Evolutionary conservation across 2,329 filamentous ascomycete species (phyloP).

Genomic region (Shiraia bambusicola): DNA sequence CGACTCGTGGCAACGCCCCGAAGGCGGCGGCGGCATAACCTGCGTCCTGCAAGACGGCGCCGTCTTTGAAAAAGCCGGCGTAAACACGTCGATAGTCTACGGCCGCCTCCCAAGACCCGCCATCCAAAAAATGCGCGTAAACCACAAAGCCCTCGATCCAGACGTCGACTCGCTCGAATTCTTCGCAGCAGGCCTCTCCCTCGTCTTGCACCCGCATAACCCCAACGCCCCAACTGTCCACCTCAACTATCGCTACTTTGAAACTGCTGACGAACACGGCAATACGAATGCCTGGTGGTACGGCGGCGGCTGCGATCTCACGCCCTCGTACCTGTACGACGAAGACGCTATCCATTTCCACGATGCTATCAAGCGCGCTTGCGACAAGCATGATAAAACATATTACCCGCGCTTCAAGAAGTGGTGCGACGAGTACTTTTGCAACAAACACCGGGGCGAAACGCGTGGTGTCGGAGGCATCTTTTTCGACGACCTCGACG

Average conservation of each 20-base stretch:
- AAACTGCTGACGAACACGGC: constrained; percentile 84
- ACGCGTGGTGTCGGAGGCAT: constrained; percentile 88
- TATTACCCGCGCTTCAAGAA: constrained; percentile 96
- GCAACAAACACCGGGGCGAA: constrained; percentile 87
- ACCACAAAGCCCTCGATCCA: constrained; percentile 86
- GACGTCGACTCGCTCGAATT: constrained; percentile 84
- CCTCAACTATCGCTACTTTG: constrained; percentile 98
- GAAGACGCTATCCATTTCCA: constrained; percentile 98
- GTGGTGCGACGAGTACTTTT: constrained; percentile 98
- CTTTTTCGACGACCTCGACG: constrained; percentile 97
- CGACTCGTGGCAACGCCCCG: constrained; percentile 84
- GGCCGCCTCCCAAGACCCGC: constrained; percentile 83
- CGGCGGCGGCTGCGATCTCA: constrained; percentile 90
- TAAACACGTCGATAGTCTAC: constrained; percentile 94
- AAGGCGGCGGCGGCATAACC: constrained; percentile 89
- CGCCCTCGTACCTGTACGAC: constrained; percentile 90
- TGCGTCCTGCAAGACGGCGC: constrained; percentile 95
- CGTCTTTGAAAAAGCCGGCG: constrained; percentile 96
- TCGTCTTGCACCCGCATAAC: constrained; percentile 91
- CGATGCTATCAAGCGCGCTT: constrained; percentile 85
- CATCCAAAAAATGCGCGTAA: constrained; percentile 79
- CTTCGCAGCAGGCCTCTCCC: constrained; percentile 89
- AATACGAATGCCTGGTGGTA: constrained; percentile 95
- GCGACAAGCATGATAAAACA: constrained; percentile 86
- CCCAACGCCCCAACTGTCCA: constrained; percentile 98